phyloP scores from a whole-genome alignment of 768 basidiomycete species.

The Dentipellis fragilis region DNA sequence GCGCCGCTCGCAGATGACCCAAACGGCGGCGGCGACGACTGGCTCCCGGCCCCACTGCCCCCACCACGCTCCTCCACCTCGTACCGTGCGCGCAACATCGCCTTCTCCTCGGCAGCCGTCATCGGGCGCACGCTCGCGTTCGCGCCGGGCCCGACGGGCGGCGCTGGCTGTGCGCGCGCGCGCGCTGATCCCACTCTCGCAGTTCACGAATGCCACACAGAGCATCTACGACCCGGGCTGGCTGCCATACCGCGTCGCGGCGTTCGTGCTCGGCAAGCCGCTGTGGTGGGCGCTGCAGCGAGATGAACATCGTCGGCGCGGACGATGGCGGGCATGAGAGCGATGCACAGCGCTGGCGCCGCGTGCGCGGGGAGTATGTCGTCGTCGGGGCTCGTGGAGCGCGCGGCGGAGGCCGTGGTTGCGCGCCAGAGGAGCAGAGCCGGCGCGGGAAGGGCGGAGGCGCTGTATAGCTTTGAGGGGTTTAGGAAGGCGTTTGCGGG shows the following conservation, averaged over 20 bases:
- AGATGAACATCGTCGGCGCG: slow-evolving; percentile 55
- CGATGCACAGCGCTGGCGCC: slow-evolving; percentile 39
- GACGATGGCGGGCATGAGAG: slow-evolving; percentile 39
- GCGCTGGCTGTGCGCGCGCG: slow-evolving; percentile 25
- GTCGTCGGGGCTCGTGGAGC: slow-evolving; percentile 53
- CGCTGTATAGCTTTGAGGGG: slow-evolving; percentile 46
- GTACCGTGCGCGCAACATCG: slow-evolving; percentile 51
- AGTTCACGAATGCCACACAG: slow-evolving; percentile 44
- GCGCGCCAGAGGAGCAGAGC: slow-evolving; percentile 32
- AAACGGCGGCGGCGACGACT: slow-evolving; percentile 6
- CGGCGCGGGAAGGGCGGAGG: slow-evolving; percentile 42
- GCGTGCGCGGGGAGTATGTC: slow-evolving; percentile 64
- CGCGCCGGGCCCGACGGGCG: slow-evolving; percentile 16
- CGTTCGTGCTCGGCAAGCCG: slow-evolving; percentile 66
- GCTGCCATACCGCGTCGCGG: slow-evolving; percentile 56
- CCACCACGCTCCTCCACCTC: slow-evolving; percentile 37
- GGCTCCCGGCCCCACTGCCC: slow-evolving; percentile 8
- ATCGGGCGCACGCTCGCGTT: slow-evolving; percentile 24
- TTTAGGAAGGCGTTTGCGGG: slow-evolving; percentile 53
- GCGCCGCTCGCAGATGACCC: slow-evolving; percentile 5
- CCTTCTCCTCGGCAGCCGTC: slow-evolving; percentile 77
- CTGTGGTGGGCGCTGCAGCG: slow-evolving; percentile 83
- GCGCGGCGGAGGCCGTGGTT: slow-evolving; percentile 49
- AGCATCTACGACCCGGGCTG: slow-evolving; percentile 65
- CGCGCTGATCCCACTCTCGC: slow-evolving; percentile 34